Conservation (phyloP, 257 asterid genomes). For the Jasminum sambac region DNA sequence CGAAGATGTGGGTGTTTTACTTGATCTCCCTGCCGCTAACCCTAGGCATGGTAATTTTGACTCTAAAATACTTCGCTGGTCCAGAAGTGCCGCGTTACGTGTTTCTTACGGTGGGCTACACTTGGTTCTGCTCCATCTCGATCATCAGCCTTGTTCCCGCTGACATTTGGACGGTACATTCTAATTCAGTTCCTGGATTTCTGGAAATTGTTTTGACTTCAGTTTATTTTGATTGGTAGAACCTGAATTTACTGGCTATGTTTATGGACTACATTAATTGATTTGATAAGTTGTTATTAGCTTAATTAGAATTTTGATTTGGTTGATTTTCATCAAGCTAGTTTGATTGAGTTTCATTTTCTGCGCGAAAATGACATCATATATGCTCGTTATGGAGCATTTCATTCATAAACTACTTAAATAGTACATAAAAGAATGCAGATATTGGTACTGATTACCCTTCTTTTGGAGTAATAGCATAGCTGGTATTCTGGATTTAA, state of each 20-base stretch:
- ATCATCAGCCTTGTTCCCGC: conserved; percentile 98
- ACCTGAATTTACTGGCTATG: not conserved
- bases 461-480: conserved; percentile 6
- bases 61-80: conserved; percentile 88
- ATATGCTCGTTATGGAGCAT: too few relatives aligned
- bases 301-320: conserved; percentile 23
- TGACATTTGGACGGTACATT: conserved; percentile 92
- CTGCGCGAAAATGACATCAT: not conserved
- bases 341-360: not conserved
- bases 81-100: conserved; percentile 94
- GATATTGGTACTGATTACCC: not conserved
- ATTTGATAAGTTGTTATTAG: conserved; percentile 24
- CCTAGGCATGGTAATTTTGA: conserved; percentile 81
- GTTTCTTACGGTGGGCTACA: conserved; percentile 87
- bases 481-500: conserved; percentile 20
- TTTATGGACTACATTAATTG: conserved; percentile 7
- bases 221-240: conserved; percentile 10
- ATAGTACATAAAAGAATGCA: too few relatives aligned
- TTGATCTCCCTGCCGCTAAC: conserved; percentile 96
- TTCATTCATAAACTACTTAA: too few relatives aligned
- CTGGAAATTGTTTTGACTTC: conserved; percentile 15
- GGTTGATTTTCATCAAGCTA: conserved; percentile 10
- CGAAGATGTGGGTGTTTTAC: conserved; percentile 94
- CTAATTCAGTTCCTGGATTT: conserved; percentile 15
- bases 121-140: conserved; percentile 97